Evolutionary conservation across 2,329 filamentous ascomycete genomes (phyloP).

Genomic region (Epichloe sp.): DNA sequence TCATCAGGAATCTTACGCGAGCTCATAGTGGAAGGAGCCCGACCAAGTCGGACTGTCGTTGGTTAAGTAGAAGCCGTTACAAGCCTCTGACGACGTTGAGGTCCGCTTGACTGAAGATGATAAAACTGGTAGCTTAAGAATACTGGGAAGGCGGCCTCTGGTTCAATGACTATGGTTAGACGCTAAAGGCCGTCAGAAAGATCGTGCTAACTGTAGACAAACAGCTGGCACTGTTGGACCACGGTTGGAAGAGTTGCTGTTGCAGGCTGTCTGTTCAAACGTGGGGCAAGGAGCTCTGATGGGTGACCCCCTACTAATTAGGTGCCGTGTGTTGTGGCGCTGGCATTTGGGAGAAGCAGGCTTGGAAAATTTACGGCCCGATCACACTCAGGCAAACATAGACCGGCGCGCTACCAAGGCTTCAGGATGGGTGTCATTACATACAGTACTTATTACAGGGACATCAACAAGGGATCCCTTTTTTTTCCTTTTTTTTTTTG

Average conservation of each 20-base stretch:
- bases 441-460: no score
- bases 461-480: no score
- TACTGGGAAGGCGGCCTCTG: neutral
- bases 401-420: no score
- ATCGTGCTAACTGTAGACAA: neutral
- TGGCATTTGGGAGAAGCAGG: neutral
- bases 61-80: neutral
- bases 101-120: neutral
- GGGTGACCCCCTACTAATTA: neutral
- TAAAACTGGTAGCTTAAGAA: neutral
- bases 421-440: no score
- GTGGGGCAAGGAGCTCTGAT: neutral
- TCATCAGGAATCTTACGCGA: slow-evolving; percentile 19
- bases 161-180: neutral
- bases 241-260: neutral
- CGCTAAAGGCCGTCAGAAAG: neutral
- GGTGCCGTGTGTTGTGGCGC: neutral
- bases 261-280: neutral
- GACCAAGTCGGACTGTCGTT: neutral
- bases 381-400: neutral
- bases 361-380: neutral
- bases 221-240: neutral
- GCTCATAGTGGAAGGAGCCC: slow-evolving; percentile 21
- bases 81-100: neutral
- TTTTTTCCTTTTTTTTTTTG: no score